These are phyloP conservation scores for Polytrichum formosum DNA, from an alignment of 225 moss, liverwort and hornwort genomes.

Conservation along the genomic window DNA sequence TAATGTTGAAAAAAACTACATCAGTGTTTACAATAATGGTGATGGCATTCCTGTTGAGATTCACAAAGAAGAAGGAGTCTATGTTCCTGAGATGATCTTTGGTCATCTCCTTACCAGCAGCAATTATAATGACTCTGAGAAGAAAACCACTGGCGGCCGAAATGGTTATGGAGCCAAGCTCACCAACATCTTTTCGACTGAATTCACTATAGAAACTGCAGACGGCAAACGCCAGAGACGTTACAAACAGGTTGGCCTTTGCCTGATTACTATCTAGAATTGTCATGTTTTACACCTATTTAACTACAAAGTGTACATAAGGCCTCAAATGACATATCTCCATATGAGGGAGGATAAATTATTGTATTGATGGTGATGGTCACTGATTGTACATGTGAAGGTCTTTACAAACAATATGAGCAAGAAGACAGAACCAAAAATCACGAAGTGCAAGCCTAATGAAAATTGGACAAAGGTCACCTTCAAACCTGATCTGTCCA, in stretches of 20 bases:
- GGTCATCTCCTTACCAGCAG: slow-evolving; percentile 95
- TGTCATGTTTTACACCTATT: too few species aligned
- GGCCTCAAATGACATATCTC: too few species aligned
- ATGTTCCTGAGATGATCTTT: slow-evolving; percentile 99
- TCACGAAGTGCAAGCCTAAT: slow-evolving; percentile 67
- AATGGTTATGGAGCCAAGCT: slow-evolving; percentile 97
- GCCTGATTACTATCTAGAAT: too few species aligned
- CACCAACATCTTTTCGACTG: slow-evolving; percentile 95
- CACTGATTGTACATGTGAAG: slow-evolving; percentile 26
- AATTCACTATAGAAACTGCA: slow-evolving; percentile 90
- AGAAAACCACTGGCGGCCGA: slow-evolving; percentile 94
- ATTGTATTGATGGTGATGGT: too few species aligned
- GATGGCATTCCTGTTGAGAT: slow-evolving; percentile 89
- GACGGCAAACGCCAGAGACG: slow-evolving; percentile 77
- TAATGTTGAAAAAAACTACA: slow-evolving; percentile 54
- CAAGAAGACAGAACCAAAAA: slow-evolving; percentile 67
- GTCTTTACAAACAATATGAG: slow-evolving; percentile 84
- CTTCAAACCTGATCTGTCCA: slow-evolving; percentile 86
- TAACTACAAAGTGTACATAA: too few species aligned
- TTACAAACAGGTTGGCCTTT: slow-evolving; percentile 75
- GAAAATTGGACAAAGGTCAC: slow-evolving; percentile 98
- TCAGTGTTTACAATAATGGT: slow-evolving; percentile 90
- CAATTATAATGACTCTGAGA: slow-evolving; percentile 93
- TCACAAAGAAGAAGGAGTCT: slow-evolving; percentile 86
- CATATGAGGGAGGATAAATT: too few species aligned